These are phyloP conservation scores for Forsythia suspensa DNA, from an alignment of 257 asterid species.

Conservation along the genomic window DNA sequence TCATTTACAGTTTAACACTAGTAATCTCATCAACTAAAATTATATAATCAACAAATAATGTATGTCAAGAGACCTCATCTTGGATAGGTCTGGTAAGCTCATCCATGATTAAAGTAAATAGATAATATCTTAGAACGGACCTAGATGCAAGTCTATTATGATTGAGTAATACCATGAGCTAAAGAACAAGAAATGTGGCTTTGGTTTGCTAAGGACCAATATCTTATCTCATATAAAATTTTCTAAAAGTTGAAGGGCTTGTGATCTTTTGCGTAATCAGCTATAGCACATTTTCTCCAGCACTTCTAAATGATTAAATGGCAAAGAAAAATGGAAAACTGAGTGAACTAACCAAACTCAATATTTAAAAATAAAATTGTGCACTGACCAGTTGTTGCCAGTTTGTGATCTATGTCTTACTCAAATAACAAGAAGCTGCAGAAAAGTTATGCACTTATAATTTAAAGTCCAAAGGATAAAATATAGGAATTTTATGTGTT, in stretches of 20 bases:
- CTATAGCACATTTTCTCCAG: not conserved
- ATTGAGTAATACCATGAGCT: not conserved
- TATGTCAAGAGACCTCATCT: not conserved
- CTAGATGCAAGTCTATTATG: not conserved
- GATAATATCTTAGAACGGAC: not conserved
- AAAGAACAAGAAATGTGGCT: not conserved
- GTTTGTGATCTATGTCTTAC: not conserved
- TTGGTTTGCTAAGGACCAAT: not conserved
- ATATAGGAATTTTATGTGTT: not conserved
- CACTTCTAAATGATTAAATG: not conserved
- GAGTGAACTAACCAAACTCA: not conserved
- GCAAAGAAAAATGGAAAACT: not conserved
- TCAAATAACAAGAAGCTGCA: not conserved
- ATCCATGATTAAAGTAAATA: not conserved
- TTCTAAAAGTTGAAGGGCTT: not conserved
- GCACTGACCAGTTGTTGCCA: not conserved
- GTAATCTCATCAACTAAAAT: not conserved
- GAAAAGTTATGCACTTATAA: not conserved
- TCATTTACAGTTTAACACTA: not conserved
- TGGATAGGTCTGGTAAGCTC: not conserved
- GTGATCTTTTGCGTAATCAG: not conserved
- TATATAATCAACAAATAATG: not conserved
- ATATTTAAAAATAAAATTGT: not conserved
- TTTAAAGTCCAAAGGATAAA: not conserved
- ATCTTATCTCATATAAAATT: not conserved